Conservation (phyloP, 192 early-diverging fungal species). For the Chytriomyces hyalinus region DNA sequence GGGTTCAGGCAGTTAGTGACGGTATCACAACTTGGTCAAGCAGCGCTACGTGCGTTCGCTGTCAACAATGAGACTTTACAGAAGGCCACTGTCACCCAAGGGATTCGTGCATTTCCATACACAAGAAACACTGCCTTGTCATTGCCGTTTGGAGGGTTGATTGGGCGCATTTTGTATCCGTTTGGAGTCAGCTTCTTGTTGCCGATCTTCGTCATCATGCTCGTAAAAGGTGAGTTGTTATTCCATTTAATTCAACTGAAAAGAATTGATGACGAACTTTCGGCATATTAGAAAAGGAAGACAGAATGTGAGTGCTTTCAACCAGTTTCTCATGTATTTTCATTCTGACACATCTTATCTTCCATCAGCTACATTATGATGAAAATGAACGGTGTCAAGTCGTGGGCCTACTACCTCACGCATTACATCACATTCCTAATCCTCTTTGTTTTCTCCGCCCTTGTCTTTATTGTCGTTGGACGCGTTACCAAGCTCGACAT, state of each 20-base stretch:
- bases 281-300: conserved; percentile 63
- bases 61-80: conserved; percentile 52
- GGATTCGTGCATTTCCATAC: conserved; percentile 63
- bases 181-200: conserved; percentile 74
- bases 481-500: conserved; percentile 57
- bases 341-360: neutral
- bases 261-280: neutral
- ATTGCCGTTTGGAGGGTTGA: conserved; percentile 58
- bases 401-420: conserved; percentile 64
- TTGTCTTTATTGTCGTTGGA: conserved; percentile 66
- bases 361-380: conserved; percentile 66
- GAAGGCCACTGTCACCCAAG: conserved; percentile 71
- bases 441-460: conserved; percentile 60
- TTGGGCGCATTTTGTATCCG: conserved; percentile 73
- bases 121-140: conserved; percentile 46
- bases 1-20: conserved; percentile 57
- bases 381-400: conserved; percentile 76
- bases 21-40: conserved; percentile 44
- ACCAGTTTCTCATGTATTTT: neutral
- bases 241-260: neutral
- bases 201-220: conserved; percentile 72
- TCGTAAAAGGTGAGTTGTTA: conserved; percentile 58
- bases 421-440: conserved; percentile 71
- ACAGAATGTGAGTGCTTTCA: conserved; percentile 43
- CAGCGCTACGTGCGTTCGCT: conserved; percentile 34